Evolutionary conservation across 805 yeast species (phyloP), one percentile per base, ranked within the genome.

Genomic region (Wickerhamiella australiensis): DNA sequence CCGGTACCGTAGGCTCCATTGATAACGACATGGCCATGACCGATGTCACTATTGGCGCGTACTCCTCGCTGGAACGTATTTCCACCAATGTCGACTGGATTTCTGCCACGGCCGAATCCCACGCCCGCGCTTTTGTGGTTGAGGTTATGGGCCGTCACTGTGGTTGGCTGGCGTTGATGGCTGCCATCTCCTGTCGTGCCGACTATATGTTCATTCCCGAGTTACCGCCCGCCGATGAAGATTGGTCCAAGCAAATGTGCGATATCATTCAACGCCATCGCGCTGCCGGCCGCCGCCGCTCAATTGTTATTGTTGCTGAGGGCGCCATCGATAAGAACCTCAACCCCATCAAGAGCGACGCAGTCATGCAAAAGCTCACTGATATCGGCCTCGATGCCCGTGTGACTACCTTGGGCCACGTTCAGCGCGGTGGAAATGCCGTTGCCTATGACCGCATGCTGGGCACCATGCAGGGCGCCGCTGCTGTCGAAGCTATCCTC

Each of bases 71-170:
- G 59, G 95, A 83, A 56, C 74, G 98, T 64, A 92, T 92, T 59
- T 83, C 95, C 67, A 85, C 86, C 66, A 81, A 85, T 72, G 87
- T 92, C 54, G 97, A 92, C 67, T 90, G 86, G 70, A 92, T 92
- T 57, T 96, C 88, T 66, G 95, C 96, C 47, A 92, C 98, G 33
- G 98, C 98, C 15, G 78, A 84, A 57, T 90, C 97, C 2, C 98
- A 92, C 66, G 85, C 95, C 12, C 78, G 98, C 62, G 98, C 98
- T 6, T 92, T 92, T 65, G 96, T 92, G 41, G 84, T 92, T 52
- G 98, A 92, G 66, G 98, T 92, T 37, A 92, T 92, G 98, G 98
- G 98, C 54, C 79, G 98, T 63, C 96, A 92, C 66, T 92, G 98
- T 73, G 98, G 98, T 55, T 92, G 98, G 98, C 76, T 92, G 59